Evolutionary conservation across 2,329 filamentous ascomycete genomes (phyloP).

Genomic region (Neopestalotiopsis clavispora): DNA sequence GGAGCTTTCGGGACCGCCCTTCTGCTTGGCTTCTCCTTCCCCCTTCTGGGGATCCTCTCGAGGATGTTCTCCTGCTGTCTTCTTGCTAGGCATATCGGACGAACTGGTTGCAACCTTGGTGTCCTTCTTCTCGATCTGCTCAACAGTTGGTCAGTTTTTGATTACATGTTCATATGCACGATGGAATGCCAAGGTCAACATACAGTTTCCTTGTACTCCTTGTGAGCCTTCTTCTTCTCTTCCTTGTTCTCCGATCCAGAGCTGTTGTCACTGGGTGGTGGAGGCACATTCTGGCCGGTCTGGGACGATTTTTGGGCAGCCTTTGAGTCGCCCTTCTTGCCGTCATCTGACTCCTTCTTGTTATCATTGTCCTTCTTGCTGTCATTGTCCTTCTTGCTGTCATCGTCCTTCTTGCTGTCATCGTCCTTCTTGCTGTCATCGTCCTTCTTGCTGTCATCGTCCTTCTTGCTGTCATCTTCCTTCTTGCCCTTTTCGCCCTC

Average conservation of each 20-base stretch:
- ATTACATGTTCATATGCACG: neutral
- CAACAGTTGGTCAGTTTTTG: neutral
- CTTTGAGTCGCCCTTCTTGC: conserved; percentile 7
- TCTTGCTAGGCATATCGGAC: conserved; percentile 30
- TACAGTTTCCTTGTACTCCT: conserved; percentile 29
- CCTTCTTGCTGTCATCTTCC: too few species aligned
- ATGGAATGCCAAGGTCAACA: neutral
- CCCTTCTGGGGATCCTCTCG: conserved; percentile 33
- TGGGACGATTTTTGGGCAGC: conserved; percentile 16
- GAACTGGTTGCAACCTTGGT: conserved; percentile 26
- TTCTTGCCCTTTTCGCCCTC: neutral
- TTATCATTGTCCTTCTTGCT: neutral
- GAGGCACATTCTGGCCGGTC: conserved; percentile 23
- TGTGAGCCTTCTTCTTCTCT: conserved; percentile 27
- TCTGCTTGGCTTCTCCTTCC: conserved; percentile 25
- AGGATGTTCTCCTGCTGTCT: conserved; percentile 27
- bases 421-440: too few species aligned
- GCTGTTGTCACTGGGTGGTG: conserved; percentile 24
- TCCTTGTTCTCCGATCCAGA: conserved; percentile 25
- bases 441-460: too few species aligned
- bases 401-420: too few species aligned
- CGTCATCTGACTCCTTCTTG: conserved; percentile 11
- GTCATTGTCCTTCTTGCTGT: too few species aligned
- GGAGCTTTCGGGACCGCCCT: conserved; percentile 23
- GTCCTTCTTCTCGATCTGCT: conserved; percentile 24